Percentiles rank a stretch among this genome's conserved stretches.
phyloP scores from a whole-genome alignment of 2,329 filamentous ascomycete genomes.

The Nannizzia gypsea region DNA sequence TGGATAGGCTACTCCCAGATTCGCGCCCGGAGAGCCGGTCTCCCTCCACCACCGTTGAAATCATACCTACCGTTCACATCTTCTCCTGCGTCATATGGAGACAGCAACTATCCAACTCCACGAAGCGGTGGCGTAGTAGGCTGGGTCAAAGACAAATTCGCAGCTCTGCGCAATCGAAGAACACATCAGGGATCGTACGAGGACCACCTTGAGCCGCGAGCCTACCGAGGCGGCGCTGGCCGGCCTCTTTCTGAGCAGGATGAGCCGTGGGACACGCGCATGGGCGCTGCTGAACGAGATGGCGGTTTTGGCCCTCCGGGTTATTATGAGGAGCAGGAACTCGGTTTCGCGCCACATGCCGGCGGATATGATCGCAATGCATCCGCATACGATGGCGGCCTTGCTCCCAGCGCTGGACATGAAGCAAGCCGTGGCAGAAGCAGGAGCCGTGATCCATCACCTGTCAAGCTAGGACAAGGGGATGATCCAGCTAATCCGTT shows the following conservation, averaged over 20 bases:
- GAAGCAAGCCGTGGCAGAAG: conserved; percentile 25
- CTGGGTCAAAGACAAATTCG: conserved; percentile 59
- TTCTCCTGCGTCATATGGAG: conserved; percentile 36
- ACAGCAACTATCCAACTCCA: conserved; percentile 35
- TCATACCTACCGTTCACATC: conserved; percentile 62
- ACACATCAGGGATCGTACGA: conserved; percentile 63
- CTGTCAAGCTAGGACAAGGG: conserved; percentile 27
- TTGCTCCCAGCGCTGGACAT: conserved; percentile 5
- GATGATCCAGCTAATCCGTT: conserved; percentile 53
- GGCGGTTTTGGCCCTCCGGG: conserved; percentile 43
- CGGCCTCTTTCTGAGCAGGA: conserved; percentile 49
- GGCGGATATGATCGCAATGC: conserved; percentile 20
- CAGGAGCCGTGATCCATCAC: conserved; percentile 37
- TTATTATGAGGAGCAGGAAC: conserved; percentile 68
- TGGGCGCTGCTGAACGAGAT: conserved; percentile 57
- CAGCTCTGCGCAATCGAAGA: conserved; percentile 52
- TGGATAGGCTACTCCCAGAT: conserved; percentile 63
- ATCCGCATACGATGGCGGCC: conserved; percentile 20
- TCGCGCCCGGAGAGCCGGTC: conserved; percentile 60
- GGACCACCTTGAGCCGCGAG: conserved; percentile 32
- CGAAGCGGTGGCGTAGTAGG: conserved; percentile 53
- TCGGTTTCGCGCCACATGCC: conserved; percentile 41
- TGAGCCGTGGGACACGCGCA: conserved; percentile 73
- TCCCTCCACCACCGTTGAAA: conserved; percentile 52
- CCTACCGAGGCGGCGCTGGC: conserved; percentile 32